phyloP scores from a whole-genome alignment of 306 rosid species.

The Citrullus mucosospermus region DNA sequence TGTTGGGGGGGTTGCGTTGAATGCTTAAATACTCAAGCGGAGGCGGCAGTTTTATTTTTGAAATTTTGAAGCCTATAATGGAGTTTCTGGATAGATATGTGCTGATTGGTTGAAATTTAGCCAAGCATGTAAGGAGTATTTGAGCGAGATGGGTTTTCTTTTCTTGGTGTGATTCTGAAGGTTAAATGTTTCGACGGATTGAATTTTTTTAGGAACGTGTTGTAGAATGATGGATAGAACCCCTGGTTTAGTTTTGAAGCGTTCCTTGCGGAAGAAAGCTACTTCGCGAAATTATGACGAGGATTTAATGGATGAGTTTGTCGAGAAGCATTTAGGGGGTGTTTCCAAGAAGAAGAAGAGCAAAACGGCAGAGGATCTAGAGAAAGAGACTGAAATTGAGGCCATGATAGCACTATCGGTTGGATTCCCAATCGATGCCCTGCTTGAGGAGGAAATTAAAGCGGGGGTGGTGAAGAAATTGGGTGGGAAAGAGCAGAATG shows the following conservation, averaged over 20 bases:
- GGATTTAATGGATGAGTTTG: slow-evolving; percentile 63
- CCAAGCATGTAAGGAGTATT: neutral
- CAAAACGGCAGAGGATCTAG: slow-evolving; percentile 45
- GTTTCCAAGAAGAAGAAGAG: slow-evolving; percentile 42
- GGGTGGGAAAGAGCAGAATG: slow-evolving; percentile 91
- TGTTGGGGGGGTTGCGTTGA: neutral
- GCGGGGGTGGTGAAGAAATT: slow-evolving; percentile 67
- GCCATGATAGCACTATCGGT: slow-evolving; percentile 85
- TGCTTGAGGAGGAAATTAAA: slow-evolving; percentile 64
- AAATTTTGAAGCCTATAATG: neutral
- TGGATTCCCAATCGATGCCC: slow-evolving; percentile 74
- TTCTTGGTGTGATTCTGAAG: neutral
- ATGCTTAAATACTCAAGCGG: neutral
- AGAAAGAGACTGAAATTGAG: slow-evolving; percentile 84
- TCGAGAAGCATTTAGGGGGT: slow-evolving; percentile 58
- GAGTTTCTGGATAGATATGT: neutral
- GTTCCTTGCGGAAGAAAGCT: slow-evolving; percentile 56
- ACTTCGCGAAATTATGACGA: slow-evolving; percentile 50
- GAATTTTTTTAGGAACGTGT: neutral
- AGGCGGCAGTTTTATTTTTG: neutral
- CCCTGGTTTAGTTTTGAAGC: slow-evolving; percentile 37
- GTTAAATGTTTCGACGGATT: neutral
- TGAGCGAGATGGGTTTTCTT: neutral
- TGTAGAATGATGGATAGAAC: slow-evolving; percentile 33
- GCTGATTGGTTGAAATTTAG: neutral